Percentiles rank a stretch among this genome's conserved stretches.
phyloP scores from a whole-genome alignment of 768 basidiomycete genomes.

The Peribolospora kevripleyi region DNA sequence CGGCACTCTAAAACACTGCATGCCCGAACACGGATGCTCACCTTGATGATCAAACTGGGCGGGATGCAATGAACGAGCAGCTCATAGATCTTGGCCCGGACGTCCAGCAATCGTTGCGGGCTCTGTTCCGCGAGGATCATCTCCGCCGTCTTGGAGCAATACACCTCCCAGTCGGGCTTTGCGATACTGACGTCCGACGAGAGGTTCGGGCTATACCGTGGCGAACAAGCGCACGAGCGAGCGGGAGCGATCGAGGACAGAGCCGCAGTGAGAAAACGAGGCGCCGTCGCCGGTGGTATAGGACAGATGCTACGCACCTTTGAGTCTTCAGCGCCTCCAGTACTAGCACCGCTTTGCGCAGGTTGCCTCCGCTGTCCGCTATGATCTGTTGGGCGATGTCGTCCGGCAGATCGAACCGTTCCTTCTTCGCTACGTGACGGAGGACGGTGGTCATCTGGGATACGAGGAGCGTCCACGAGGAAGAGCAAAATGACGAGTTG shows the following conservation, averaged over 20 bases:
- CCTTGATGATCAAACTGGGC: slow-evolving; percentile 72
- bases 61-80: slow-evolving; percentile 92
- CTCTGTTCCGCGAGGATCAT: slow-evolving; percentile 71
- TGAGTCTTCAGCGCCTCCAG: slow-evolving; percentile 95
- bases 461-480: not conserved
- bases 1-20: not conserved
- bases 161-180: slow-evolving; percentile 99
- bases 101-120: slow-evolving; percentile 70
- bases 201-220: slow-evolving; percentile 42
- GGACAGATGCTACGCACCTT: slow-evolving; percentile 31
- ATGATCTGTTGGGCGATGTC: slow-evolving; percentile 53
- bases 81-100: slow-evolving; percentile 81
- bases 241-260: not conserved
- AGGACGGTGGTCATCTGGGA: slow-evolving; percentile 58
- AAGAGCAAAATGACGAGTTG: too few species aligned
- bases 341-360: slow-evolving; percentile 81
- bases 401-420: slow-evolving; percentile 54
- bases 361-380: slow-evolving; percentile 59
- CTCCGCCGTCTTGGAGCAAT: slow-evolving; percentile 76
- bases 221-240: too few species aligned
- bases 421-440: slow-evolving; percentile 49
- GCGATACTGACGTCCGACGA: slow-evolving; percentile 55
- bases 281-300: not conserved
- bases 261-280: not conserved
- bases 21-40: slow-evolving; percentile 17